Percentiles rank a stretch among this genome's conserved stretches.
These are phyloP conservation scores for Porcisia hertigi DNA, from an alignment of 208 protist genomes.

Conservation along the genomic window DNA sequence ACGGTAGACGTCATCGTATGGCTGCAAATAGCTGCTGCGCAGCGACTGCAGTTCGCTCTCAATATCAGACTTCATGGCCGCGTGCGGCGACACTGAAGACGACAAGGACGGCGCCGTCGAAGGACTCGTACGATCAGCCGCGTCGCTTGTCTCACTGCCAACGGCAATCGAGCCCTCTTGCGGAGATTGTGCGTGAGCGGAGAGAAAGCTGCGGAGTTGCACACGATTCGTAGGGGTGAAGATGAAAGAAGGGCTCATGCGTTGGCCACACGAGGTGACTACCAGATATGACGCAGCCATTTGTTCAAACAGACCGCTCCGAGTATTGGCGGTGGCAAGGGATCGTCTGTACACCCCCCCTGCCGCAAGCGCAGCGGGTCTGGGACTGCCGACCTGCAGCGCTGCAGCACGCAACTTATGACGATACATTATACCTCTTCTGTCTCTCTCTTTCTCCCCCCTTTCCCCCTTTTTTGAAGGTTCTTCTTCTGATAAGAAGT, in stretches of 20 bases:
- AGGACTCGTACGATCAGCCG: not conserved
- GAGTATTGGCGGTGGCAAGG: not conserved
- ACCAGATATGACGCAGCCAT: not conserved
- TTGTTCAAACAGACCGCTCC: not conserved
- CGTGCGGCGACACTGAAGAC: not conserved
- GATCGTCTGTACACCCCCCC: not conserved
- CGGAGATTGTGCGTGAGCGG: not conserved
- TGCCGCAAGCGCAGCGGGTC: not conserved
- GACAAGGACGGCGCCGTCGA: not conserved
- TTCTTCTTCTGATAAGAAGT: no score
- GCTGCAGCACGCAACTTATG: not conserved
- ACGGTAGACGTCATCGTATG: slow-evolving; percentile 30
- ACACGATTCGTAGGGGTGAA: not conserved
- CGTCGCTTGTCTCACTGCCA: no score
- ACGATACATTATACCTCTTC: not conserved
- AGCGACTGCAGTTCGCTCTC: slow-evolving; percentile 38
- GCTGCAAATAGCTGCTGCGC: slow-evolving; percentile 34
- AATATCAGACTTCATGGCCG: slow-evolving; percentile 24
- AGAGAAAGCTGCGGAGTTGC: slow-evolving; percentile 7
- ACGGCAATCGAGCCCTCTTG: not conserved
- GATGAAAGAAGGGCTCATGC: not conserved
- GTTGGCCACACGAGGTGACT: not conserved
- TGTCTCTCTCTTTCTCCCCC: no score
- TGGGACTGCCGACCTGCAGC: not conserved
- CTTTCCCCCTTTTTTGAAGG: no score